These are phyloP conservation scores for Echites panduratus DNA, from an alignment of 257 asterid species.

Conservation along the genomic window DNA sequence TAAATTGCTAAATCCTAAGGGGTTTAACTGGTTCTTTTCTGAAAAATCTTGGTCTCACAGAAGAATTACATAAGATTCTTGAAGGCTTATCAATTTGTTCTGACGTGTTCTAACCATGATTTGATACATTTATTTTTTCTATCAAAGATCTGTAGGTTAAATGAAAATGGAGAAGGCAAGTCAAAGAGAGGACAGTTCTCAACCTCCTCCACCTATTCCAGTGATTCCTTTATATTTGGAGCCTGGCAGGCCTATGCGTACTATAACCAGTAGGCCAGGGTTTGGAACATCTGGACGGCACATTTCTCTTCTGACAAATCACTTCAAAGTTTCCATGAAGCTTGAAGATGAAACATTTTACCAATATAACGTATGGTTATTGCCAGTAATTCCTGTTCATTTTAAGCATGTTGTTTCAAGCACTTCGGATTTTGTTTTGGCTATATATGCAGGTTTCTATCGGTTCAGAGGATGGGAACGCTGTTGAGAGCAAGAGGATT, in stretches of 20 bases:
- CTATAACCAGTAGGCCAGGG: slow-evolving; percentile 54
- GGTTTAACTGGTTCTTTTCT: too few relatives aligned
- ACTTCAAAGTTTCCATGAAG: slow-evolving; percentile 61
- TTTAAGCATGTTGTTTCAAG: slow-evolving; percentile 10
- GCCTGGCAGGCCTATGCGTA: slow-evolving; percentile 37
- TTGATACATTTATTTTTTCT: neutral
- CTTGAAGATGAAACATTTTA: slow-evolving; percentile 50
- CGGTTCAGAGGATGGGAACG: slow-evolving; percentile 40
- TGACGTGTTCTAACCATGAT: neutral
- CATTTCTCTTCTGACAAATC: slow-evolving; percentile 60
- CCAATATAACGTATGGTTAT: slow-evolving; percentile 57
- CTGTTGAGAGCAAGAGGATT: slow-evolving; percentile 45
- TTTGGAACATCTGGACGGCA: slow-evolving; percentile 58
- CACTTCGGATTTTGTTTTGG: slow-evolving; percentile 9
- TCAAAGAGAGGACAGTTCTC: slow-evolving; percentile 16
- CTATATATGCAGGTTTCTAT: slow-evolving; percentile 59
- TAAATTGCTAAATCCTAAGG: neutral
- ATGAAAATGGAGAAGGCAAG: slow-evolving; percentile 34
- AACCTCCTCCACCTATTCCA: slow-evolving; percentile 24
- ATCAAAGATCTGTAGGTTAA: slow-evolving; percentile 4
- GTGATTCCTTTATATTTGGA: slow-evolving; percentile 21
- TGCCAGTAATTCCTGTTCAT: slow-evolving; percentile 7
- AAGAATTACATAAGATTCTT: neutral
- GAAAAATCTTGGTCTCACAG: neutral
- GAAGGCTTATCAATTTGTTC: neutral